Conservation (phyloP, 371 early-diverging fungal genomes). For the Mucor irregularis region DNA sequence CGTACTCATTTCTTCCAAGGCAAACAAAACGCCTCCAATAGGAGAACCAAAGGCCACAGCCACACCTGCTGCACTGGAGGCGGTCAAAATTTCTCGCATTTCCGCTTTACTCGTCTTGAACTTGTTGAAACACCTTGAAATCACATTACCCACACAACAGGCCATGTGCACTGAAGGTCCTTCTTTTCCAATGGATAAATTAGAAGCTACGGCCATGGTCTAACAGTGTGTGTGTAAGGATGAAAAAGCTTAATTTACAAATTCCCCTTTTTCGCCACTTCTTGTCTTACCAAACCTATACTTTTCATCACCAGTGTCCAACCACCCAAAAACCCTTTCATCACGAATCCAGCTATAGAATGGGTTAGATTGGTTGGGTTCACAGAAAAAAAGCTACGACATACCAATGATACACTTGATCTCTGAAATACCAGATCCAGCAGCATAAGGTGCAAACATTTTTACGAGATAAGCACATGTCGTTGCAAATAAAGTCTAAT, state of each 20-base stretch:
- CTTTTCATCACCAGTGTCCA: slow-evolving; percentile 89
- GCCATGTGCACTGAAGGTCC: slow-evolving; percentile 96
- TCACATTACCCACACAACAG: slow-evolving; percentile 88
- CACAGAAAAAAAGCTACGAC: background rate
- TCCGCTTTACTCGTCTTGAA: slow-evolving; percentile 84
- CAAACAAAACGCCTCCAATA: slow-evolving; percentile 89
- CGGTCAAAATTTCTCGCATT: slow-evolving; percentile 90
- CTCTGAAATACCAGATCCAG: slow-evolving; percentile 95
- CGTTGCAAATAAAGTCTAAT: slow-evolving; percentile 61
- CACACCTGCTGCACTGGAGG: slow-evolving; percentile 94
- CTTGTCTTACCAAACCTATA: slow-evolving; percentile 65
- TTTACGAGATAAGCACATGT: slow-evolving; percentile 65
- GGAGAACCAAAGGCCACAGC: slow-evolving; percentile 96
- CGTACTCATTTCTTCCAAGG: slow-evolving; percentile 95
- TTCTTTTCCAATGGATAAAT: slow-evolving; percentile 91
- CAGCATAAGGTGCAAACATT: slow-evolving; percentile 82
- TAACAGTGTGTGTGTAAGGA: slow-evolving; percentile 27
- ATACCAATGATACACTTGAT: slow-evolving; percentile 92
- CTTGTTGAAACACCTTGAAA: slow-evolving; percentile 82
- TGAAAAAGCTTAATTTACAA: no score
- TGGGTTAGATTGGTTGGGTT: no score
- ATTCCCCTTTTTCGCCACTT: no score
- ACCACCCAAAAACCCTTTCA: slow-evolving; percentile 85
- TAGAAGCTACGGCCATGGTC: slow-evolving; percentile 86
- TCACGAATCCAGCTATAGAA: slow-evolving; percentile 78